Conservation (phyloP, 768 basidiomycete genomes). For the Amanita molliuscula region DNA sequence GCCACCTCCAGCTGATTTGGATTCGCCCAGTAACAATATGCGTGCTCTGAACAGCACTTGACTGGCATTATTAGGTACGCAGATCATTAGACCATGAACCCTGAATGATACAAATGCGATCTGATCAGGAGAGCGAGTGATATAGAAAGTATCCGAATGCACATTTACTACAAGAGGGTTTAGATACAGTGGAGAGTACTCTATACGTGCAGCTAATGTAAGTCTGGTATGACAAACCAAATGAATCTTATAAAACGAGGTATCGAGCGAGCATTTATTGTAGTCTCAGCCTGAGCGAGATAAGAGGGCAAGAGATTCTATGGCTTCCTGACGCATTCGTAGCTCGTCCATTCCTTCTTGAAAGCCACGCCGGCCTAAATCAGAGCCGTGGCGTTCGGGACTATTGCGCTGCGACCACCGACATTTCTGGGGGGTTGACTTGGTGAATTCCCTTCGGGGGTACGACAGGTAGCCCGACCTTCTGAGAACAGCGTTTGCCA, state of each 20-base stretch:
- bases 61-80: conserved; percentile 2
- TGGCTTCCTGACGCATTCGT: conserved; percentile 1
- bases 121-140: background rate
- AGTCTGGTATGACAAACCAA: background rate
- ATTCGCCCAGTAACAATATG: conserved; percentile 10
- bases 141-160: background rate
- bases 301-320: conserved; percentile 5
- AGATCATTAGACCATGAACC: background rate
- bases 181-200: background rate
- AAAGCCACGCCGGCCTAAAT: conserved; percentile 1
- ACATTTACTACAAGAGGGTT: conserved; percentile 1
- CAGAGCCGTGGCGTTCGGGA: conserved; percentile 12
- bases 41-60: background rate
- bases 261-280: background rate
- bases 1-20: conserved; percentile 32
- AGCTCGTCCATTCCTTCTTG: conserved; percentile 3
- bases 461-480: conserved; percentile 8
- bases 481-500: conserved; percentile 2
- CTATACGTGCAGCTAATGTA: background rate
- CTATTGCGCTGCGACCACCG: conserved; percentile 31
- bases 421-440: conserved; percentile 21
- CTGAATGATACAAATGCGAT: background rate
- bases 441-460: conserved; percentile 8
- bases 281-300: conserved; percentile 3
- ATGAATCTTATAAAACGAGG: background rate